phyloP scores from a whole-genome alignment of 257 asterid species.

The Fraxinus quadrangulata region DNA sequence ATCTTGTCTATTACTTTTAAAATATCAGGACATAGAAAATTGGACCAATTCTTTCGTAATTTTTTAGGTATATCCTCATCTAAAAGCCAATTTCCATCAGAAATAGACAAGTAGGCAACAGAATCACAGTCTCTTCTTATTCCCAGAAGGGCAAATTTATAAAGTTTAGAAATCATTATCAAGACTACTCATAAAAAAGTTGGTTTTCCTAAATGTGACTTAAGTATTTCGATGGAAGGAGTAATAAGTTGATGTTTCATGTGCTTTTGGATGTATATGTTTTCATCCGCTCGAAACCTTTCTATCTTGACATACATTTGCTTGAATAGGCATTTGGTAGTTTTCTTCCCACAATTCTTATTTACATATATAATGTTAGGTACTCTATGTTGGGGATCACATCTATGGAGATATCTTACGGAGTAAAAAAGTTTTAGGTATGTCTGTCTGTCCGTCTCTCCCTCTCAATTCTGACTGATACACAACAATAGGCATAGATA shows the following conservation, averaged over 20 bases:
- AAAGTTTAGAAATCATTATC: not conserved
- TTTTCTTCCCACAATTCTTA: slow-evolving; percentile 22
- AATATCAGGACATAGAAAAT: not conserved
- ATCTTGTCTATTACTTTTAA: slow-evolving; percentile 15
- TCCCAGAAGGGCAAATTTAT: slow-evolving; percentile 9
- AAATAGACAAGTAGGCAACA: slow-evolving; percentile 10
- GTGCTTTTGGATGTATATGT: slow-evolving; percentile 17
- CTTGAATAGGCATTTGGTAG: not conserved
- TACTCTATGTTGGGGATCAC: slow-evolving; percentile 97
- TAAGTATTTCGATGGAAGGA: not conserved
- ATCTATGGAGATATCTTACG: slow-evolving; percentile 38
- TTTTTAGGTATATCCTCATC: slow-evolving; percentile 11
- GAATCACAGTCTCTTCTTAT: not conserved
- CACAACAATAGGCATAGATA: not conserved
- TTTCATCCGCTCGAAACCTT: slow-evolving; percentile 19
- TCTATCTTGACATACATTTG: not conserved
- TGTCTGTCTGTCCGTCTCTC: slow-evolving; percentile 21
- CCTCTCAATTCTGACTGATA: not conserved
- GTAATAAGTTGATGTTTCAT: slow-evolving; percentile 2
- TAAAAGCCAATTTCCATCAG: slow-evolving; percentile 2
- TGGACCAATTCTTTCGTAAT: slow-evolving; percentile 1
- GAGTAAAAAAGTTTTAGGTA: slow-evolving; percentile 59
- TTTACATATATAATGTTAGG: slow-evolving; percentile 47
- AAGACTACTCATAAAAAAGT: not conserved
- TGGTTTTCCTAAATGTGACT: not conserved